A percentile compares a stretch with the other conserved stretches of the same genome.
These are phyloP conservation scores for Salix udensis DNA, from an alignment of 345 rosid species.

Conservation along the genomic window DNA sequence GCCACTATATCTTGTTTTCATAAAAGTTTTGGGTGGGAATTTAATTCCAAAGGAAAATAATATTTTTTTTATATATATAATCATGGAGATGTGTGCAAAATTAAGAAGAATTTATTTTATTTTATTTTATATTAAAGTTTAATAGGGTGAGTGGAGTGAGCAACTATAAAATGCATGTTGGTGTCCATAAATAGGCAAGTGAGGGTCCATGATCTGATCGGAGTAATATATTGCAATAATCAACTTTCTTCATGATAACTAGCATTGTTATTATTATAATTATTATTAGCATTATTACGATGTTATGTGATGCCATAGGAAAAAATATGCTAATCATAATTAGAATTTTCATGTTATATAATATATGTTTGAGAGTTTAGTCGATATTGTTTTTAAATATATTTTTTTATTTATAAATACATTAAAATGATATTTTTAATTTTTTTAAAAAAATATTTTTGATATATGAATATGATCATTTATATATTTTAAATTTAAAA, in stretches of 20 bases:
- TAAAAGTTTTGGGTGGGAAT: neutral
- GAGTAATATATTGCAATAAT: neutral
- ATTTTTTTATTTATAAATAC: no score
- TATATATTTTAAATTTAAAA: no score
- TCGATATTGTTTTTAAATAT: no score
- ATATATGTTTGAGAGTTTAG: neutral
- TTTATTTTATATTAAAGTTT: no score
- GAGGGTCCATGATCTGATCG: neutral
- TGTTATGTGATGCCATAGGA: neutral
- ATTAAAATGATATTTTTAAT: no score
- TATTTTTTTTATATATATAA: neutral
- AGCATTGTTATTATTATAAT: no score
- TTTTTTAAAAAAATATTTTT: no score
- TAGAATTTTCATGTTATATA: neutral
- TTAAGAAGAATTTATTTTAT: neutral
- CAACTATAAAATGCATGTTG: neutral
- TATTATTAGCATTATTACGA: no score
- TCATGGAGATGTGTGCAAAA: constrained; percentile 13
- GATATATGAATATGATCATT: no score
- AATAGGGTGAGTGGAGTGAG: no score
- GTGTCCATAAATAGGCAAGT: neutral
- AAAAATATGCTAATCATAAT: neutral
- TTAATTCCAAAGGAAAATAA: constrained; percentile 7
- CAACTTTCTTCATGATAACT: neutral
- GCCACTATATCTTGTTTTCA: neutral